Conservation (phyloP, 768 basidiomycete genomes). For the Naganishia friedmannii region DNA sequence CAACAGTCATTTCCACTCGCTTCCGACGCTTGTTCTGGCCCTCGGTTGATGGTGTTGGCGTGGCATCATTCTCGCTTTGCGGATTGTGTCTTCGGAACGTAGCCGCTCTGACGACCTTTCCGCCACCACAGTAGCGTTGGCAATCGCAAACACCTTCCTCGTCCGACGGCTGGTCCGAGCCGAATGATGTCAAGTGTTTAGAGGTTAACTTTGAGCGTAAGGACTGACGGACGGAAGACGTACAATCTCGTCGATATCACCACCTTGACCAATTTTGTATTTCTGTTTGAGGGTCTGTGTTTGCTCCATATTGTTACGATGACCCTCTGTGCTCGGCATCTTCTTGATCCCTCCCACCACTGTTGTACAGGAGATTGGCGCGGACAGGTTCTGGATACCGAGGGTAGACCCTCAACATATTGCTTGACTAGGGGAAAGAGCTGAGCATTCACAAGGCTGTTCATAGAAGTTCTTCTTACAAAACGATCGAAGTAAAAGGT, state of each 20-base stretch:
- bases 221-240: not conserved
- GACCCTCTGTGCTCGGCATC: not conserved
- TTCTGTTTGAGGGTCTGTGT: not conserved
- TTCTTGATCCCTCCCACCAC: not conserved
- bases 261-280: slow-evolving; percentile 4
- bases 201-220: not conserved
- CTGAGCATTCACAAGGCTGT: no score
- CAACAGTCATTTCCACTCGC: no score
- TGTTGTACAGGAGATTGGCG: no score
- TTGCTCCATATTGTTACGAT: not conserved
- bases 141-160: slow-evolving; percentile 15
- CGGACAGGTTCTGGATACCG: no score
- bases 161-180: not conserved
- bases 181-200: not conserved
- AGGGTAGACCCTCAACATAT: no score
- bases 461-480: no score
- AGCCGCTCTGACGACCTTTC: slow-evolving; percentile 2
- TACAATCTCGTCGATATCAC: slow-evolving; percentile 6
- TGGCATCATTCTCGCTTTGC: not conserved
- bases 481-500: no score
- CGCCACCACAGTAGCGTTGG: slow-evolving; percentile 11
- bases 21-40: not conserved
- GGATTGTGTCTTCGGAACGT: slow-evolving; percentile 8
- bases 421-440: no score
- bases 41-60: not conserved